Percentiles rank a stretch among this genome's conserved stretches.
Conservation (phyloP, 768 basidiomycete species). For the Termitomyces sp. region DNA sequence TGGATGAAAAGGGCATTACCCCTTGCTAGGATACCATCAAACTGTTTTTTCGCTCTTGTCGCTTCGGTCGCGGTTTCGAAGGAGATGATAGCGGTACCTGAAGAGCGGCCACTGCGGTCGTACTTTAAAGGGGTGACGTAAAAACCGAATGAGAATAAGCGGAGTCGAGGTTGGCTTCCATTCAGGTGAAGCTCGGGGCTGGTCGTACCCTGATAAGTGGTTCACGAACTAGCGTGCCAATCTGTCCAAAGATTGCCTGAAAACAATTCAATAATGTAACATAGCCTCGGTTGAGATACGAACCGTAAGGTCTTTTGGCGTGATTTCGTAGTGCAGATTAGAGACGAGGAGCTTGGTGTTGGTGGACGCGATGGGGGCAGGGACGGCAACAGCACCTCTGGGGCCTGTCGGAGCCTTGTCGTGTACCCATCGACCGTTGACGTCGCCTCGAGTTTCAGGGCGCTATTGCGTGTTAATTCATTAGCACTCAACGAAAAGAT, state of each 20-base stretch:
- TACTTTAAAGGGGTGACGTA: conserved; percentile 56
- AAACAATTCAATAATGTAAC: not conserved
- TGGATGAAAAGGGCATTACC: conserved; percentile 39
- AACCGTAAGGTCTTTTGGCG: conserved; percentile 83
- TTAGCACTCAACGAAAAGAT: not conserved
- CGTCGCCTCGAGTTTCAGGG: conserved; percentile 29
- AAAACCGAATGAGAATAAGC: conserved; percentile 31
- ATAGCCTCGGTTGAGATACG: conserved; percentile 22
- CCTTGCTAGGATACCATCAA: conserved; percentile 84
- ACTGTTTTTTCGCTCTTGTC: conserved; percentile 76
- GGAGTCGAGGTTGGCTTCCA: conserved; percentile 49
- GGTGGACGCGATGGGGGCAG: conserved; percentile 32
- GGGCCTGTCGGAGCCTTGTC: conserved; percentile 60
- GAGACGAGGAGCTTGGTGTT: conserved; percentile 66
- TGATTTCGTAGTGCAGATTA: conserved; percentile 90
- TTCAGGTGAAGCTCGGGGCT: conserved; percentile 60
- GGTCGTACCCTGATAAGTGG: conserved; percentile 93
- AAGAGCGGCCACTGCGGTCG: conserved; percentile 92
- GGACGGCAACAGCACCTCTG: conserved; percentile 18
- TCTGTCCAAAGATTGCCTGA: conserved; percentile 86
- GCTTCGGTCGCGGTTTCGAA: conserved; percentile 81
- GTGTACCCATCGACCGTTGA: conserved; percentile 70
- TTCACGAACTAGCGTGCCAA: conserved; percentile 90
- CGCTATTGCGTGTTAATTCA: not conserved
- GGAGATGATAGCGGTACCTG: conserved; percentile 72